Evolutionary conservation across 345 rosid genomes (phyloP).

Genomic region (Geranium rotundifolium): DNA sequence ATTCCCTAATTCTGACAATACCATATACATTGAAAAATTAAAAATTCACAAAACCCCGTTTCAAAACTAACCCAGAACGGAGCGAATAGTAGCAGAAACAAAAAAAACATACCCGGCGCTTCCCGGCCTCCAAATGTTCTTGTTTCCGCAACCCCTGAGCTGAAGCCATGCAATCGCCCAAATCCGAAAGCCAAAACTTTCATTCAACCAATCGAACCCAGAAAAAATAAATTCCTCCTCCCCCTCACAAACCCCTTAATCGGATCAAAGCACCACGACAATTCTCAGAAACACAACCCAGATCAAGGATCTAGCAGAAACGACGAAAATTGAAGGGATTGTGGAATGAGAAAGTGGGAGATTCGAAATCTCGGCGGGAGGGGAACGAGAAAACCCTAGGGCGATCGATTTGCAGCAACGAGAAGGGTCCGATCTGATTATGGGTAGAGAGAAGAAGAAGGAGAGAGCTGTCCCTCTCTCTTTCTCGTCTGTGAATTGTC

Average conservation of each 20-base stretch:
- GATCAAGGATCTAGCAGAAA: neutral
- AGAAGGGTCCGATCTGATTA: neutral
- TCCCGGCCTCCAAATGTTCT: constrained; percentile 86
- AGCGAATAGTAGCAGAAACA: neutral
- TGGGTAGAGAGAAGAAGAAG: neutral
- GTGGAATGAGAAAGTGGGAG: too few species aligned
- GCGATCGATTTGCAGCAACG: neutral
- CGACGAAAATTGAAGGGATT: neutral
- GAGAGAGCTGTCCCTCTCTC: neutral
- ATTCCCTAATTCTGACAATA: too few species aligned
- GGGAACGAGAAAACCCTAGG: neutral
- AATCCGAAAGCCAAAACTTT: neutral
- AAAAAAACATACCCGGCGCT: constrained; percentile 55
- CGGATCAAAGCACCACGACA: neutral
- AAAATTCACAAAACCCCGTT: neutral
- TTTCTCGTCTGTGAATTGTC: neutral
- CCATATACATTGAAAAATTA: neutral
- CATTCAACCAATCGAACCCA: constrained; percentile 1
- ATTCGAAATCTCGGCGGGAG: too few species aligned
- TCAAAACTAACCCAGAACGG: neutral
- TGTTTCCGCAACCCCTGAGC: constrained; percentile 80
- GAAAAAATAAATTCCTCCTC: neutral
- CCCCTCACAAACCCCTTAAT: neutral
- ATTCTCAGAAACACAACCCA: neutral
- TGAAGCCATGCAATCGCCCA: constrained; percentile 52